Base-by-base conservation (phyloP, 1,284 basidiomycete species). In the Coriolopsis trogii region DNA sequence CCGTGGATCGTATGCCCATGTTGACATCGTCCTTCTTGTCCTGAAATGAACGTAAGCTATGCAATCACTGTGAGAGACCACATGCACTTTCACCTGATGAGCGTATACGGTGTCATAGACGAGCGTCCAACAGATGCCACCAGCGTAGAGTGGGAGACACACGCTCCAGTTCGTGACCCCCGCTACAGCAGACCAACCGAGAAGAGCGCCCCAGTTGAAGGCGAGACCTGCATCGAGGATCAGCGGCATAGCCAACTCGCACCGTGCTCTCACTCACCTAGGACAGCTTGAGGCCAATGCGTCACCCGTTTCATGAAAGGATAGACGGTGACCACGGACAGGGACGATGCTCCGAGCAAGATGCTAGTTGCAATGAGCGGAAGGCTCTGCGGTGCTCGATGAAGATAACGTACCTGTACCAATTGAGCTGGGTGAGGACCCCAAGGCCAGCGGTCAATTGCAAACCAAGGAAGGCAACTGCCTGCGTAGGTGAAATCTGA, bases 41-140 rank as follows among this genome's bases (percentile, higher is more conserved):
- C 89, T 97, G 65, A 12, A 33, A 34, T 21, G 52, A n/a, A 20
- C 9, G 26, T 10, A 49, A 31, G n/a, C n/a, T 28, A 9, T 38
- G 9, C 31, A 44, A n/a, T 16, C 28, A 30, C 1, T 9, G 23
- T n/a, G 37, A 39, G 26, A 20, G 26, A 13, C 20, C 40, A 30
- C 21, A n/a, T 15, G 36, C 23, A 34, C 10, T 21, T 74, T 30
- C 54, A 91, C 92, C 76, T 98, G 96, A 70, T 99, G 97, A 2
- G 97, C 97, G 65, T 99, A 99, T 61, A 99, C 96, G 42, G 89
- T 97, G 65, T 99, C 97, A 66, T 99, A 99, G 1, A 95, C 91
- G 47, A 99, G 80, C 43, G 95, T 97, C 94, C 95, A 99, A 62
- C 85, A 85, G 28, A 95, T 76, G 6, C 92, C 91, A 3, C 95